Base-by-base conservation (phyloP, 2,329 filamentous ascomycete species). In the Pyrenophora seminiperda region DNA sequence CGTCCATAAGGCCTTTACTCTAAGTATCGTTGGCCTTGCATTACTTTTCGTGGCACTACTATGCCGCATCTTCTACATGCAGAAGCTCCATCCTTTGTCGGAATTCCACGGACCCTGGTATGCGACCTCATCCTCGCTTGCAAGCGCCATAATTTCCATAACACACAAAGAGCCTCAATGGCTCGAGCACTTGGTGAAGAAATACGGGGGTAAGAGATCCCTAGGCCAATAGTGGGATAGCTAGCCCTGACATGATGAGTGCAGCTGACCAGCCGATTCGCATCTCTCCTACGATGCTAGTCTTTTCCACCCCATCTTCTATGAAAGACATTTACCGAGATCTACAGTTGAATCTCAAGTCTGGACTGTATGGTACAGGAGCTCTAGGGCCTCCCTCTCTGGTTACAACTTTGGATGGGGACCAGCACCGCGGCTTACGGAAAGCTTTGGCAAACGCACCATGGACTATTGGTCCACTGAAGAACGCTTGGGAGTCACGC, bases 81-180 rank as follows among this genome's bases (percentile, higher is more conserved):
- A 73, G 22, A 76, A 65, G 50, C 67, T 78, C 27, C 73, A 77
- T 41, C 76, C 76, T 5, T 63, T 79, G 0, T 59, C 70, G 7
- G 70, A 69, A 30, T 77, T 73, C 47, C 76, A 74, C 2, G 77
- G 77, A 11, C 76, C 77, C n/a, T 73, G 65, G 56, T 65, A 73
- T 36, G 61, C 63, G 30, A 66, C 70, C 9, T 70, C 71, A 1
- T 72, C 71, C 42, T 71, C 71, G 7, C 5, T 75, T 6, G 54
- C 62, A 18, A 43, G 58, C 1, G 67, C 66, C 3, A 38, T 68
- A 4, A 58, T 71, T 14, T 71, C 65, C 2, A 47, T 68, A 11
- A 49, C 56, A 20, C 52, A 62, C 27, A 57, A 54, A 22, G 68
- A 71, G 38, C 68, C 66, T 3, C 50, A 68, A 13, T 71, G 62